phyloP scores from a whole-genome alignment of 495 filamentous ascomycete genomes.

The Bryoglossum gracile region DNA sequence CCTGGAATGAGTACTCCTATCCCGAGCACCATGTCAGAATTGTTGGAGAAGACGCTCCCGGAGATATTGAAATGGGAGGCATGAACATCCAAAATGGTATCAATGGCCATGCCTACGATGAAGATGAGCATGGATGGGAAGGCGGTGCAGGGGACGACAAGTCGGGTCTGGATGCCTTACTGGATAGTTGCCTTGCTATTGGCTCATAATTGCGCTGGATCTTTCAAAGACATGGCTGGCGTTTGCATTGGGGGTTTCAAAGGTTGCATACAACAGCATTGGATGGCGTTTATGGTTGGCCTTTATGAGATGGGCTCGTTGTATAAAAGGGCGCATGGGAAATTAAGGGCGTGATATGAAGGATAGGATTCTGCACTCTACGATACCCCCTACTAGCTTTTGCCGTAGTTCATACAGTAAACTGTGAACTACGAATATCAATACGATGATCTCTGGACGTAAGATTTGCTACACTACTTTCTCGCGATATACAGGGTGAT shows the following conservation, averaged over 20 bases:
- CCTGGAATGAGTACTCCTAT: conserved; percentile 45
- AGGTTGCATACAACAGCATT: conserved; percentile 1
- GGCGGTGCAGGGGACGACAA: conserved; percentile 56
- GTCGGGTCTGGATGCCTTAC: conserved; percentile 54
- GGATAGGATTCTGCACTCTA: too few species aligned
- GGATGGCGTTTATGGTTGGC: neutral
- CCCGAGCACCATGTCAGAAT: conserved; percentile 32
- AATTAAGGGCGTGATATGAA: conserved; percentile 1
- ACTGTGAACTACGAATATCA: too few species aligned
- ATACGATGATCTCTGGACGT: too few species aligned
- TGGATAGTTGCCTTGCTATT: conserved; percentile 48
- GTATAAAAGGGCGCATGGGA: conserved; percentile 9
- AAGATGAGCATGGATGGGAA: conserved; percentile 62
- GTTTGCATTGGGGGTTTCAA: conserved; percentile 11
- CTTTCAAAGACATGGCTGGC: conserved; percentile 7
- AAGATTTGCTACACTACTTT: too few species aligned
- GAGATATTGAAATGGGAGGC: conserved; percentile 24
- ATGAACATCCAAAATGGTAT: conserved; percentile 28
- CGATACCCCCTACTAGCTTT: conserved; percentile 12
- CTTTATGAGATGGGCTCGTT: conserved; percentile 5
- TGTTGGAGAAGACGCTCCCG: conserved; percentile 25
- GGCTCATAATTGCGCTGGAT: conserved; percentile 5
- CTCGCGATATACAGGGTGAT: too few species aligned
- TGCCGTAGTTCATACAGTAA: too few species aligned
- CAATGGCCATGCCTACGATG: conserved; percentile 37